These are phyloP conservation scores for Trypanosoma platydactyli DNA, from an alignment of 208 protist genomes.

Conservation along the genomic window DNA sequence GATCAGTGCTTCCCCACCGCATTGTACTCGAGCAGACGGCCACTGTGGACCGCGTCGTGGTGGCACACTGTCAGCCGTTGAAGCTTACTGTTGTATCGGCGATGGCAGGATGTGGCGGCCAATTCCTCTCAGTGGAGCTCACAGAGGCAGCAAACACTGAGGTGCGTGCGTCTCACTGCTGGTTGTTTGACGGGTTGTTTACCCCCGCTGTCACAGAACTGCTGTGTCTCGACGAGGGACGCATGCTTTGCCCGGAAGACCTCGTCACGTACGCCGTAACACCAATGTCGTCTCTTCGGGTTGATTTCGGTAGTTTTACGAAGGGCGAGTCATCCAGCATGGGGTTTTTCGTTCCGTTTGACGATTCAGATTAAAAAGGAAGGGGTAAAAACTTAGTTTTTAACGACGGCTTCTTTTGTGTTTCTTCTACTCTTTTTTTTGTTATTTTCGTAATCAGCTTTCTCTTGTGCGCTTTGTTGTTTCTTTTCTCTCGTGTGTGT, in stretches of 20 bases:
- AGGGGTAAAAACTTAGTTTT: background rate
- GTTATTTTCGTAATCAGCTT: no score
- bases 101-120: constrained; percentile 9
- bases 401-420: background rate
- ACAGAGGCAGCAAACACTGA: constrained; percentile 30
- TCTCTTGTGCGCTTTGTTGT: background rate
- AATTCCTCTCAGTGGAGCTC: constrained; percentile 28
- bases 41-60: constrained; percentile 32
- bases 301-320: constrained; percentile 37
- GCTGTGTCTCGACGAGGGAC: constrained; percentile 30
- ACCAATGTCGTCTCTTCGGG: constrained; percentile 16
- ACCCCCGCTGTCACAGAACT: constrained; percentile 43
- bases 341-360: constrained; percentile 38
- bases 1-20: constrained; percentile 26
- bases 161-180: constrained; percentile 32
- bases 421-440: background rate
- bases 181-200: constrained; percentile 44
- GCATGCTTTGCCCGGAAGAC: constrained; percentile 48
- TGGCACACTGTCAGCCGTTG: constrained; percentile 35
- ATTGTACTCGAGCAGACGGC: constrained; percentile 12
- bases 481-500: constrained; percentile 20
- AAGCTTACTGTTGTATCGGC: constrained; percentile 25
- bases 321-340: constrained; percentile 28
- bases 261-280: constrained; percentile 38
- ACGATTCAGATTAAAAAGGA: constrained; percentile 8